Base-by-base conservation (phyloP, 345 rosid genomes). In the Triadica sebifera region DNA sequence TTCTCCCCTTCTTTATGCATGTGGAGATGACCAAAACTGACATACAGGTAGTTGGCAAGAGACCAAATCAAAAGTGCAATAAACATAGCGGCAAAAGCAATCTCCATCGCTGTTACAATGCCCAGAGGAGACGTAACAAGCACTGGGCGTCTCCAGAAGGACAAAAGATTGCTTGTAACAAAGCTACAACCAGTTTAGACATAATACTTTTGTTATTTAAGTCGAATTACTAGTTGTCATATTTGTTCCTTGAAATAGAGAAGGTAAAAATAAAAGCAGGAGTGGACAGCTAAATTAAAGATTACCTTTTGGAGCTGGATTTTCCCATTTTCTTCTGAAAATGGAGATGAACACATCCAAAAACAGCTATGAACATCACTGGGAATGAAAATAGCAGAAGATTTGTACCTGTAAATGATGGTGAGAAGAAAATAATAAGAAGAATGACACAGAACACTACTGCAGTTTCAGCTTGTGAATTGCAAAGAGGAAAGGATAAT, bases 301-400 rank as follows among this genome's bases (percentile, higher is more conserved):
- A 68, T 59, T 17, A 81, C 88, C 81, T 75, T 47, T 64, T 72
- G 75, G 75, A 75, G 43, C 6, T 46, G 59, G 76, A 68, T 25
- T 13, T 56, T 70, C 61, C 73, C 4, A 78, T 68, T 69, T 77
- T 81, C 73, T 81, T 85, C 78, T 79, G 80, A 53, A 84, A 68
- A 79, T 90, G 92, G 74, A 90, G 88, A 83, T 84, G 84, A 59
- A 86, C 45, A 67, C 96, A 87, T 58, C 91, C 91, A 51, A 87
- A 67, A 62, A 72, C 75, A 61, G 94, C 87, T 53, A 90, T 80
- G 65, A 88, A 74, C 88, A 89, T 85, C 72, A 88, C 66, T 4
- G 97, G 96, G 69, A 84, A 76, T 4, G 92, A 79, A 39, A 88
- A 87, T 46, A 90, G 84, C 71, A 90, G 80, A 52, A 90, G 85